A percentile compares a stretch with the other conserved stretches of the same genome.
phyloP scores from a whole-genome alignment of 2,329 filamentous ascomycete genomes.

The Trichophyton mentagrophytes region DNA sequence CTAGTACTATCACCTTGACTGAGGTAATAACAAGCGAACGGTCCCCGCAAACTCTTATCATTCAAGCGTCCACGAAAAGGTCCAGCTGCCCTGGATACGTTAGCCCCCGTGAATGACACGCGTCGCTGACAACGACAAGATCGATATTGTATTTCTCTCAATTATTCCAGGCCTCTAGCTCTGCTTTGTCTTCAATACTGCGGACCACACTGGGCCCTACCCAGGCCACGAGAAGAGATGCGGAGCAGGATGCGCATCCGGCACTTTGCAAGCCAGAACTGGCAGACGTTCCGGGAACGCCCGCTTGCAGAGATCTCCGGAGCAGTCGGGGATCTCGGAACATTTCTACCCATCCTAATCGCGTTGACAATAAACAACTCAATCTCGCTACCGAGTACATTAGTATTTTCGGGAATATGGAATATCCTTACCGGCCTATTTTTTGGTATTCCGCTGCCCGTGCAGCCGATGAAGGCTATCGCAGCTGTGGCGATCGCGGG shows the following conservation, averaged over 20 bases:
- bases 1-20: too few species aligned
- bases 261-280: slow-evolving; percentile 35
- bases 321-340: slow-evolving; percentile 77
- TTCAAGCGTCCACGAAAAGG: too few species aligned
- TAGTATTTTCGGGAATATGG: slow-evolving; percentile 77
- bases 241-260: slow-evolving; percentile 5
- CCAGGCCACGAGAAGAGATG: background rate
- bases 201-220: too few species aligned
- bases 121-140: too few species aligned
- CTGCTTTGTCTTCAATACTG: too few species aligned
- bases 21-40: too few species aligned
- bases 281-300: slow-evolving; percentile 41
- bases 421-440: slow-evolving; percentile 70
- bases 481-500: slow-evolving; percentile 74
- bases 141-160: too few species aligned
- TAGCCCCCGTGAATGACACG: too few species aligned
- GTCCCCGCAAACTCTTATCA: too few species aligned
- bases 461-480: slow-evolving; percentile 85
- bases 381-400: slow-evolving; percentile 68
- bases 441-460: slow-evolving; percentile 81
- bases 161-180: too few species aligned
- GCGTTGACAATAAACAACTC: slow-evolving; percentile 66
- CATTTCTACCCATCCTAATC: slow-evolving; percentile 76
- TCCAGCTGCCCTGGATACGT: too few species aligned
- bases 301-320: slow-evolving; percentile 72